Evolutionary conservation across 345 rosid species (phyloP), one percentile per base, ranked within the genome.

Genomic region (Gossypium longicalyx): DNA sequence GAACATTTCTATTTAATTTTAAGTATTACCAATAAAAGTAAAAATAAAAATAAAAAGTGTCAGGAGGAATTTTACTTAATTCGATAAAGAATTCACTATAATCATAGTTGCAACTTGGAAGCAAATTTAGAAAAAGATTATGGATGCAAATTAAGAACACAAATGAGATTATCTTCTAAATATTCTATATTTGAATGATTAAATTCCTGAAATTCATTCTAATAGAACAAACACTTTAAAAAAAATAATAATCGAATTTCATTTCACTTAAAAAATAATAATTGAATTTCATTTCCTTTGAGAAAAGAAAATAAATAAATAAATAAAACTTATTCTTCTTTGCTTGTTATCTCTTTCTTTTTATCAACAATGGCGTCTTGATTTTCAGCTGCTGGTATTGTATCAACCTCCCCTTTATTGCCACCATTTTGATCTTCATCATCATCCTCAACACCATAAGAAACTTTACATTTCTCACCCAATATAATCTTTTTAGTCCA

Each of bases 381-480:
- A 62, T 88, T 80, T 65, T 69, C 65, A 1, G 29, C 59, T 16
- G 92, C 60, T 62, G 77, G 20, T 52, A 85, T 76, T 58, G 71
- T 81, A 17, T 82, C 83, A n/a, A 83, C 87, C 57, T 85, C 81
- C 17, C 62, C 68, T 71, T 85, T 88, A 23, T 64, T 81, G 9
- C 81, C 53, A 7, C 81, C 65, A 5, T 23, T 78, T 10, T 74
- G 84, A 0, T 78, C 86, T 1, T 27, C 45, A 2, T 25, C 23
- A 0, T 81, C 87, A 25, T 60, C 64, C 0, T 60, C 64, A 12
- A 13, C 9, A 16, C 16, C 45, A 2, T 29, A 2, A 2, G 85
- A 82, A 12, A 85, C 83, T 70, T 71, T 85, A 70, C 93, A 90
- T 77, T 85, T 92, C 41, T 85, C 97, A 15, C 96, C 94, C 75